Base-by-base conservation (phyloP, 2,329 filamentous ascomycete genomes). In the Pseudohalonectria lignicola region DNA sequence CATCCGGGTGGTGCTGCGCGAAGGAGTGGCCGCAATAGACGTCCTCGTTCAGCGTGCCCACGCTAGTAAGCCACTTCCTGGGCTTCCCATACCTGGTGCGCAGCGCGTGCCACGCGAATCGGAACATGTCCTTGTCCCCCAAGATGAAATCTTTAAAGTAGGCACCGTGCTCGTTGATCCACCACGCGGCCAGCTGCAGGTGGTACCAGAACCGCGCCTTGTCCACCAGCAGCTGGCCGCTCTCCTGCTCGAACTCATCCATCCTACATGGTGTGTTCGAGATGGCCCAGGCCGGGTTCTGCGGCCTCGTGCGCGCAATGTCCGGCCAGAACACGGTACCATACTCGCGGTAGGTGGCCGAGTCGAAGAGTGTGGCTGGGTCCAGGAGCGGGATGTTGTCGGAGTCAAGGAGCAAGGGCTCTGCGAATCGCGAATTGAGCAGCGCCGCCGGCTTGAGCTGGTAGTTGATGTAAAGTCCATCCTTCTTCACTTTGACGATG, bases 321-420 rank as follows among this genome's bases (percentile, higher is more conserved):
- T 60, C 57, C 12, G 56, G 57, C 55, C 55, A 60, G 45, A 60
- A 59, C 17, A 59, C 37, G 11, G 51, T 53, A 37, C 54, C 55
- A 40, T 47, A 54, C 36, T 53, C 47, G 19, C 48, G 20, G 28
- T 46, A 46, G 4, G 31, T 32, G 7, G 18, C 45, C 34, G 54
- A 55, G 23, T 53, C 46, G 37, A 45, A 59, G 8, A 60, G 20
- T 5, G 18, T 16, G 16, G 25, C 36, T 21, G 36, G 36, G 30
- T 38, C 36, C 10, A 38, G 21, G 25, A 52, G 41, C 13, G 56
- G 55, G 33, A 59, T 47, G 39, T 59, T 60, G 44, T 60, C 56
- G 9, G 54, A 54, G 44, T 59, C 56, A n/a, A 60, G 42, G 2
- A 59, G 43, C 10, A 59, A 44, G 4, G 48, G 47, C 42, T 60